Conservation (phyloP, 2,329 filamentous ascomycete genomes). For the Fusarium caatingaense region DNA sequence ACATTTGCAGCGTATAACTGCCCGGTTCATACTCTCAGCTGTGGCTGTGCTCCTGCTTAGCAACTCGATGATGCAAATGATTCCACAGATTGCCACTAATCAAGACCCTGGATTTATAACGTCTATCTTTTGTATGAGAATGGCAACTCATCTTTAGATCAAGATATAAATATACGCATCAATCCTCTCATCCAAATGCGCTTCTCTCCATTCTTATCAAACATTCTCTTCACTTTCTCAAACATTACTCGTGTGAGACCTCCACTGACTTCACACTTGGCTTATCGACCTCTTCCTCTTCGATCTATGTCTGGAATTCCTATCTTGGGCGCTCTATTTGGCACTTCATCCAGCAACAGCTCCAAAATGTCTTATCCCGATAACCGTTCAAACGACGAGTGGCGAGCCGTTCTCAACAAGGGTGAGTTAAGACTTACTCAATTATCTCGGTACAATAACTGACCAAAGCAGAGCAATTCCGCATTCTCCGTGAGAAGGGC, state of each 20-base stretch:
- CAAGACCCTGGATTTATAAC: slow-evolving; percentile 13
- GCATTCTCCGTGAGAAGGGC: slow-evolving; percentile 89
- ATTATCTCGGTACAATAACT: background rate
- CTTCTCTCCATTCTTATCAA: slow-evolving; percentile 61
- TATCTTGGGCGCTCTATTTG: slow-evolving; percentile 81
- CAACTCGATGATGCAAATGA: slow-evolving; percentile 45
- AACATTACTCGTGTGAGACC: slow-evolving; percentile 55
- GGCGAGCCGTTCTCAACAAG: slow-evolving; percentile 83
- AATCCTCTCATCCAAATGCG: slow-evolving; percentile 55
- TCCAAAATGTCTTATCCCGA: slow-evolving; percentile 81
- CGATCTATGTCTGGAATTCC: slow-evolving; percentile 81
- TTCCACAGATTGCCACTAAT: slow-evolving; percentile 38
- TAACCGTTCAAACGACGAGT: slow-evolving; percentile 83
- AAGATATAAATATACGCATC: slow-evolving; percentile 27
- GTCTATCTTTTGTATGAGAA: slow-evolving; percentile 6
- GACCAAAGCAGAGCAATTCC: slow-evolving; percentile 84
- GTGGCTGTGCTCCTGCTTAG: slow-evolving; percentile 25
- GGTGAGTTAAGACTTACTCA: slow-evolving; percentile 49
- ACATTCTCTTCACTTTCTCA: slow-evolving; percentile 61
- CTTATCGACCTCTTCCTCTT: slow-evolving; percentile 46
- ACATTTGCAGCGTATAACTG: slow-evolving; percentile 8
- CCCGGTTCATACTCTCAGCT: slow-evolving; percentile 6
- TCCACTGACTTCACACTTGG: slow-evolving; percentile 41
- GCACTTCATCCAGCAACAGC: slow-evolving; percentile 64
- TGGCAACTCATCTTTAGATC: background rate